Conservation (phyloP, 179 eudicot genomes). For the Beta macrorhiza region DNA sequence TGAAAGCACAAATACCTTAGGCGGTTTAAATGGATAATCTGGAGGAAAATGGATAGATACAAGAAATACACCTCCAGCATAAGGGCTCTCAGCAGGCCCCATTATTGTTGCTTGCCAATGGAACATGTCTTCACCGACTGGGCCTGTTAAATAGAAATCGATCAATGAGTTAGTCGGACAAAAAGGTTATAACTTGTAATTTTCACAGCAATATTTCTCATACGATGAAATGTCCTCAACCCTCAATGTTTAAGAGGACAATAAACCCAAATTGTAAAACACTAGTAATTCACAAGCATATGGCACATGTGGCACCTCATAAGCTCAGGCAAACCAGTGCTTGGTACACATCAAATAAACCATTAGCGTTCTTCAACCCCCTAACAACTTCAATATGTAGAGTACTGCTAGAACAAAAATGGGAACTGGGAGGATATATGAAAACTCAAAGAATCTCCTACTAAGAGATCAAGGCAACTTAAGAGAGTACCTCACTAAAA, state of each 20-base stretch:
- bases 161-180: neutral
- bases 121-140: slow-evolving; percentile 42
- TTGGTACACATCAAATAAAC: neutral
- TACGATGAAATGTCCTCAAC: neutral
- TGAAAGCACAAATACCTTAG: slow-evolving; percentile 28
- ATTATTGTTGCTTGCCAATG: slow-evolving; percentile 47
- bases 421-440: neutral
- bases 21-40: slow-evolving; percentile 44
- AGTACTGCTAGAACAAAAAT: neutral
- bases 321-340: neutral
- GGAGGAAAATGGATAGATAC: slow-evolving; percentile 42
- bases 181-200: neutral
- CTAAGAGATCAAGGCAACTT: neutral
- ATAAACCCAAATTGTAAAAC: neutral
- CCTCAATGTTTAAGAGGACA: neutral
- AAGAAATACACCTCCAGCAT: slow-evolving; percentile 40
- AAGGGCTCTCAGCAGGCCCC: slow-evolving; percentile 44
- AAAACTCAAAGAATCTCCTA: neutral
- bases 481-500: neutral
- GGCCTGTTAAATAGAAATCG: slow-evolving; percentile 21
- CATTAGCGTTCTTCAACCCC: neutral
- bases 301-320: neutral
- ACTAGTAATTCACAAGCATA: neutral
- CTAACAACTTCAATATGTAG: neutral
- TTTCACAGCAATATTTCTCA: neutral